A percentile compares a stretch with the other conserved stretches of the same genome.
phyloP scores from a whole-genome alignment of 192 early-diverging fungal genomes.

The Pilaira anomala region DNA sequence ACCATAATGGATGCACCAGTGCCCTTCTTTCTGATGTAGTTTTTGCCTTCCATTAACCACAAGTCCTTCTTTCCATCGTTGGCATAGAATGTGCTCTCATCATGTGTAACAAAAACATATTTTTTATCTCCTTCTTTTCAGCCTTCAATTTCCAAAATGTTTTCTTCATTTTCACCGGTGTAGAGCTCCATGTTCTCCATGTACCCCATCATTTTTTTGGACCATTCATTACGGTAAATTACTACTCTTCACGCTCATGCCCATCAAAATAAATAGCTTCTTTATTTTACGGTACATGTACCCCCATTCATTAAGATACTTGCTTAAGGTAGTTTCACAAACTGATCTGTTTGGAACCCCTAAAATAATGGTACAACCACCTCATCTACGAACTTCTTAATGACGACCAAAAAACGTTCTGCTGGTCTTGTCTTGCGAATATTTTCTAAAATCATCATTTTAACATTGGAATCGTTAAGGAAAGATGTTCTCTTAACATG shows the following conservation, averaged over 20 bases:
- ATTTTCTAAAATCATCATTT: not conserved
- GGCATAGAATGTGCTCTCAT: no score
- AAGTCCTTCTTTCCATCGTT: no score
- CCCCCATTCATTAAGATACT: slow-evolving; percentile 4
- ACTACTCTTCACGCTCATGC: slow-evolving; percentile 29
- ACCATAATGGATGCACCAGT: no score
- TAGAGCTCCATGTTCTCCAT: not conserved
- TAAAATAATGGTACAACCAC: not conserved
- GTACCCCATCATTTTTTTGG: slow-evolving; percentile 7
- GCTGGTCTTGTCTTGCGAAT: not conserved
- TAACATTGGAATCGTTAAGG: not conserved
- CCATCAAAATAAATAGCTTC: slow-evolving; percentile 21
- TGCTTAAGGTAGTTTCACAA: not conserved
- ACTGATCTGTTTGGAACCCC: not conserved
- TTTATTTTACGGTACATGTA: slow-evolving; percentile 13
- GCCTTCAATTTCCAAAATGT: no score
- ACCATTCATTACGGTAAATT: slow-evolving; percentile 12
- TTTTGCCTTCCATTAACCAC: no score
- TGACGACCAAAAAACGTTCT: not conserved
- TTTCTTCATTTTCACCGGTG: no score
- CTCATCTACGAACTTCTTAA: not conserved
- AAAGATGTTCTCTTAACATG: not conserved
- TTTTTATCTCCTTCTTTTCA: no score
- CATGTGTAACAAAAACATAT: no score
- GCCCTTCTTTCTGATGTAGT: no score